phyloP scores from a whole-genome alignment of 371 early-diverging fungal genomes.

The Amoeboaphelidium protococcarum region DNA sequence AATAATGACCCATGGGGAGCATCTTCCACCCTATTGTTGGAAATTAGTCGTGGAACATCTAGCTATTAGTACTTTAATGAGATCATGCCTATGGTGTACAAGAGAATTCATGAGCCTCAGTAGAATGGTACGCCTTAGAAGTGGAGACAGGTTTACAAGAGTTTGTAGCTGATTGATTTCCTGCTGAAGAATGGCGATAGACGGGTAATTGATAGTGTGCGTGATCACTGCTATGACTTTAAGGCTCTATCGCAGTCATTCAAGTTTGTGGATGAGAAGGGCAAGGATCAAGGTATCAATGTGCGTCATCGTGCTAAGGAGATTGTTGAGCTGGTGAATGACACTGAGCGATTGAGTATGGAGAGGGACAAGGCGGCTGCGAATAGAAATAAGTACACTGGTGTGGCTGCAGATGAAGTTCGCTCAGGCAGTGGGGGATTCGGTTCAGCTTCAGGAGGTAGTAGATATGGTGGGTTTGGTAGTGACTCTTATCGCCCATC shows the following conservation, averaged over 20 bases:
- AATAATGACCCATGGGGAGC: constrained; percentile 17
- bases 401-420: constrained; percentile 27
- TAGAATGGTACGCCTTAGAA: no score
- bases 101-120: constrained; percentile 43
- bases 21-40: constrained; percentile 1
- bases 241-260: constrained; percentile 51
- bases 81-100: constrained; percentile 70
- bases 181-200: constrained; percentile 83
- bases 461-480: no score
- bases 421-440: no score
- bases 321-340: constrained; percentile 44
- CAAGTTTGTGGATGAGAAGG: constrained; percentile 59
- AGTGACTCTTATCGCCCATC: no score
- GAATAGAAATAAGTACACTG: constrained; percentile 61
- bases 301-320: constrained; percentile 75
- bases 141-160: constrained; percentile 89
- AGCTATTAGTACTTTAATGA: constrained; percentile 63
- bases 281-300: constrained; percentile 88
- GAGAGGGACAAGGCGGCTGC: constrained; percentile 68
- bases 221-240: constrained; percentile 51
- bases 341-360: constrained; percentile 37
- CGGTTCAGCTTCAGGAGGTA: no score
- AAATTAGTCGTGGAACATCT: constrained; percentile 31
- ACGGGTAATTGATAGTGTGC: constrained; percentile 59
- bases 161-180: constrained; percentile 69